A percentile compares a stretch with the other conserved stretches of the same genome.
These are phyloP conservation scores for Globisporangium cylindrosporum DNA, from an alignment of 352 stramenopile species.

Conservation along the genomic window DNA sequence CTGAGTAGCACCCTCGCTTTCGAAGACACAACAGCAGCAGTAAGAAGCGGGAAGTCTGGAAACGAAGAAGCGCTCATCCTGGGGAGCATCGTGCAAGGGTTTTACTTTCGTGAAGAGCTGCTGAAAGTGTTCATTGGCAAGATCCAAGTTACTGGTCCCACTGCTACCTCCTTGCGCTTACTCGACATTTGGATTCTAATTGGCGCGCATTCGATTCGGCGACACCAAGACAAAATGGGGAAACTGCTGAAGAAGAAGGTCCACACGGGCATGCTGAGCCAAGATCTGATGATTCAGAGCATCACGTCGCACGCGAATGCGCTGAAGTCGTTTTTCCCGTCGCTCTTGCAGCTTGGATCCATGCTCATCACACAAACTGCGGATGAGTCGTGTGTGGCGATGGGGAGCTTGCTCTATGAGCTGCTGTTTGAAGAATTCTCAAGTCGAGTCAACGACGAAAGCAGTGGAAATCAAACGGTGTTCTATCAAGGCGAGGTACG, in stretches of 20 bases:
- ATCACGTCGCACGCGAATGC: constrained; percentile 37
- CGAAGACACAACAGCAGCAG: neutral
- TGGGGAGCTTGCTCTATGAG: constrained; percentile 42
- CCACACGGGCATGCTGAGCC: constrained; percentile 19
- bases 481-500: constrained; percentile 58
- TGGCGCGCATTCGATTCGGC: constrained; percentile 36
- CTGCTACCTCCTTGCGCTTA: constrained; percentile 23
- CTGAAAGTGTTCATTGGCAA: constrained; percentile 38
- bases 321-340: constrained; percentile 42
- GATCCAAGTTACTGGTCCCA: constrained; percentile 17
- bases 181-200: constrained; percentile 55
- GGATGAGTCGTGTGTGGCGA: constrained; percentile 15
- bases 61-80: constrained; percentile 55
- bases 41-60: neutral
- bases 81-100: constrained; percentile 45
- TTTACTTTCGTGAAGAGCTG: constrained; percentile 51
- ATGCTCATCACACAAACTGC: constrained; percentile 29
- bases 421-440: constrained; percentile 55
- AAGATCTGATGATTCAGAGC: constrained; percentile 27
- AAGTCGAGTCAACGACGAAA: constrained; percentile 9
- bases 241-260: constrained; percentile 47
- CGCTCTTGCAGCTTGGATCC: constrained; percentile 32
- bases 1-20: constrained; percentile 43
- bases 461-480: constrained; percentile 19
- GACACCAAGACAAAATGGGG: constrained; percentile 37